Evolutionary conservation across 805 yeast species (phyloP), one percentile per base, ranked within the genome.

Genomic region (Ogataea thermomethanolica): DNA sequence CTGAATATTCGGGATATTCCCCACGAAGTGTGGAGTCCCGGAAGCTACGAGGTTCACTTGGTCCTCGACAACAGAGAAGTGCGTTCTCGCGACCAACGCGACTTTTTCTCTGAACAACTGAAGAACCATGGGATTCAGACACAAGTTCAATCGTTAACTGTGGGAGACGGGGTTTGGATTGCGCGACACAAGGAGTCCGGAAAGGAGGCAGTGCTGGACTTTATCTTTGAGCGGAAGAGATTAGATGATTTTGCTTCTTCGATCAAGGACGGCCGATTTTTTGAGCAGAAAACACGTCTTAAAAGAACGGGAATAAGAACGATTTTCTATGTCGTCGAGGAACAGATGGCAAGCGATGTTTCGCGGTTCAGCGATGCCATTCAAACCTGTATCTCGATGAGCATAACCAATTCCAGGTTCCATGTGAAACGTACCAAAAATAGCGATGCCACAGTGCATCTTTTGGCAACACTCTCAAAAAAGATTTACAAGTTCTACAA

Each of bases 101-200:
- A 78, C 40, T 88, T 76, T 58, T 89, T 93, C 54, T 62, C 69
- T 1, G 70, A 67, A 2, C 74, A 81, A 29, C 65, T 91, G 12
- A 56, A 54, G 0, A 60, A 67, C 13, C 55, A 67, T 8, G 81
- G 79, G 0, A 66, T 84, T 1, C 59, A 64, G 3, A 67, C 76
- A 36, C 81, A 76, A 14, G 74, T 73, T 1, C 60, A 76, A 34
- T 67, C 85, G 1, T 66, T 93, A 22, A 65, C 93, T 0, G 76
- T 90, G 2, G 98, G 99, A 5, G 99, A 93, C 65, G 82, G 83
- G 1, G 47, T 84, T 8, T 93, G 98, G 99, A 70, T 89, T 3
- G 99, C 96, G 0, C 72, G 73, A 41, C 74, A 88, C 53, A 74
- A 66, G 37, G 50, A 44, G 0, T 74, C 85, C 0, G 71, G 74